These are phyloP conservation scores for Austropuccinia psidii DNA, from an alignment of 1,284 basidiomycete genomes.

Conservation along the genomic window DNA sequence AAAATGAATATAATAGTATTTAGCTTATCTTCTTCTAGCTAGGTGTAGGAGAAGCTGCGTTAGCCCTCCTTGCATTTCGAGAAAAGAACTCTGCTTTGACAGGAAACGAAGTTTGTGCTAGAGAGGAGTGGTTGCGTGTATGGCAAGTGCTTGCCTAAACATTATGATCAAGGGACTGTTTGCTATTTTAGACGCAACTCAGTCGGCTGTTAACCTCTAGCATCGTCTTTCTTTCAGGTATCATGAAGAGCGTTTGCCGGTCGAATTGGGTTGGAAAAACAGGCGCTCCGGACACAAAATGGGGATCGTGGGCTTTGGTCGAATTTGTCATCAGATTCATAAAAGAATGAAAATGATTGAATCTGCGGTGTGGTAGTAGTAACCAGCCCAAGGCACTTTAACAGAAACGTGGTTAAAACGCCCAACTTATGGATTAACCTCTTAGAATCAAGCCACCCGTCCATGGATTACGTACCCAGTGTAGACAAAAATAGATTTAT, in stretches of 20 bases:
- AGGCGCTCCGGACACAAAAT: not conserved
- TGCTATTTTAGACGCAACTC: not conserved
- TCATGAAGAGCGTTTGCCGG: conserved; percentile 25
- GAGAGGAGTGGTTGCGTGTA: conserved; percentile 16
- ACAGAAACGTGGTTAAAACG: no score
- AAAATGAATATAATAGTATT: not conserved
- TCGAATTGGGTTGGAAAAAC: conserved; percentile 29
- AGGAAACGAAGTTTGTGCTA: not conserved
- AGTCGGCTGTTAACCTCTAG: not conserved
- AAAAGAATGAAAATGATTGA: not conserved
- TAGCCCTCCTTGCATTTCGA: conserved; percentile 17
- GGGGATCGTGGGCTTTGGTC: not conserved
- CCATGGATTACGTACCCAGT: no score
- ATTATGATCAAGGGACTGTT: no score
- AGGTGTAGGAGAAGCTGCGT: conserved; percentile 14
- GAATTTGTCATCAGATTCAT: not conserved
- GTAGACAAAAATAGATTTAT: no score
- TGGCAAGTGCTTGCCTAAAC: conserved; percentile 8
- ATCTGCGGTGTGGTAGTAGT: no score
- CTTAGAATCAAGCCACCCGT: no score
- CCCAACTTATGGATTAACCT: no score
- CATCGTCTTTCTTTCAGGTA: conserved; percentile 5
- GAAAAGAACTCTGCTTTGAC: not conserved
- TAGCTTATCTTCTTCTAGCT: not conserved
- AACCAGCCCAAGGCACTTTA: no score